Percentiles rank a stretch among this genome's conserved stretches.
Conservation (phyloP, 164 flowering plant species). For the Taxillus chinensis region DNA sequence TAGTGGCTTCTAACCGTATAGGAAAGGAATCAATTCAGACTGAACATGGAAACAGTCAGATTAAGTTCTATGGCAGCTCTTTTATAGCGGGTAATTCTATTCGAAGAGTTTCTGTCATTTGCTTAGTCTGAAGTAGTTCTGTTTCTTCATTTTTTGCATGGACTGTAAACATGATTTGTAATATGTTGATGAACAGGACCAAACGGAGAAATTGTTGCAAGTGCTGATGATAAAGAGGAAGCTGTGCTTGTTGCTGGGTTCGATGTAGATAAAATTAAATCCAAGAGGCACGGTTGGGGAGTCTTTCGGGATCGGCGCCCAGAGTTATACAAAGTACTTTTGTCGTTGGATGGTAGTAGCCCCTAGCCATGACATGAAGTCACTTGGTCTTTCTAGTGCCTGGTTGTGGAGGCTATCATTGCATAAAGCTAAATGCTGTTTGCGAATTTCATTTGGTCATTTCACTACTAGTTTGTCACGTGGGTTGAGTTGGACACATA, state of each 20-base stretch:
- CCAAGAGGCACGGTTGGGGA: conserved; percentile 84
- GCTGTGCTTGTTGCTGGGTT: conserved; percentile 72
- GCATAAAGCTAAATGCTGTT: too few species aligned
- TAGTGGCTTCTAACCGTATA: conserved; percentile 87
- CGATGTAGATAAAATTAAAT: conserved; percentile 70
- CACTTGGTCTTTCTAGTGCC: too few species aligned
- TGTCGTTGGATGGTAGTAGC: conserved; percentile 78
- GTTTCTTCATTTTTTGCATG: neutral
- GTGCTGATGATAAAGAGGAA: conserved; percentile 75
- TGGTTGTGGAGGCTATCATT: too few species aligned
- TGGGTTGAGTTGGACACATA: too few species aligned
- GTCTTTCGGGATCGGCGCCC: conserved; percentile 94
- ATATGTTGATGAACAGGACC: conserved; percentile 52
- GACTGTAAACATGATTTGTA: neutral
- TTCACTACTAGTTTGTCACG: too few species aligned
- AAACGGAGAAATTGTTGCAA: conserved; percentile 74
- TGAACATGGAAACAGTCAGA: conserved; percentile 83
- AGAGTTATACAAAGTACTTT: conserved; percentile 83
- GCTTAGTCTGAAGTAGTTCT: neutral
- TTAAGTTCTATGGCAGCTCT: conserved; percentile 90
- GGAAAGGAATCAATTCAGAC: conserved; percentile 84
- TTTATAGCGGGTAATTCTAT: conserved; percentile 71
- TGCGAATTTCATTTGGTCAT: too few species aligned
- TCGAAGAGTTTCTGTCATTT: neutral
- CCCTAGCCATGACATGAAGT: conserved; percentile 9